These are phyloP conservation scores for Penicillium occitanis DNA, from an alignment of 2,329 filamentous ascomycete species.

Conservation along the genomic window DNA sequence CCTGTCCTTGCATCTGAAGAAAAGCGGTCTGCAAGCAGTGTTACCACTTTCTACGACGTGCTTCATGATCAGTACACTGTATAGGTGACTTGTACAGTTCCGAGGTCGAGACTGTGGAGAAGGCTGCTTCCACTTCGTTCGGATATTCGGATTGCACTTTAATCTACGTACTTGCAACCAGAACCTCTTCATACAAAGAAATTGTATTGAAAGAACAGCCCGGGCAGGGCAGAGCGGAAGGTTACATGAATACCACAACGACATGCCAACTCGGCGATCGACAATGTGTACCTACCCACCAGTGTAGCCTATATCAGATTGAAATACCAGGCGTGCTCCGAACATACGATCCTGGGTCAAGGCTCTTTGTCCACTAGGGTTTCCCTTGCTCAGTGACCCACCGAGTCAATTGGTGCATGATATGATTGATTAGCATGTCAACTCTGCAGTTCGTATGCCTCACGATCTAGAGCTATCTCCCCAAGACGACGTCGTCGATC, in stretches of 20 bases:
- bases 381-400: not conserved
- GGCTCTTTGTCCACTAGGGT: not conserved
- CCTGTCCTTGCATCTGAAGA: slow-evolving; percentile 16
- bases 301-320: not conserved
- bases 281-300: slow-evolving; percentile 1
- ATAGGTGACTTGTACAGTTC: slow-evolving; percentile 3
- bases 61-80: slow-evolving; percentile 3
- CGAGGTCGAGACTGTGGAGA: slow-evolving; percentile 11
- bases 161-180: not conserved
- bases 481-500: not conserved
- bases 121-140: not conserved
- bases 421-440: not conserved
- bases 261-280: not conserved
- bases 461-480: not conserved
- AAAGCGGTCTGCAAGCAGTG: slow-evolving; percentile 15
- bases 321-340: not conserved
- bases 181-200: not conserved
- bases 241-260: not conserved
- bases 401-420: not conserved
- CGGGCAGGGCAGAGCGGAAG: not conserved
- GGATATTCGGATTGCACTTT: not conserved
- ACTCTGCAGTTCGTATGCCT: not conserved
- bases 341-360: not conserved
- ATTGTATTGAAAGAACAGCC: not conserved
- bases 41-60: slow-evolving; percentile 4